phyloP scores from a whole-genome alignment of 1,284 basidiomycete genomes.

The Ustilago esculenta region DNA sequence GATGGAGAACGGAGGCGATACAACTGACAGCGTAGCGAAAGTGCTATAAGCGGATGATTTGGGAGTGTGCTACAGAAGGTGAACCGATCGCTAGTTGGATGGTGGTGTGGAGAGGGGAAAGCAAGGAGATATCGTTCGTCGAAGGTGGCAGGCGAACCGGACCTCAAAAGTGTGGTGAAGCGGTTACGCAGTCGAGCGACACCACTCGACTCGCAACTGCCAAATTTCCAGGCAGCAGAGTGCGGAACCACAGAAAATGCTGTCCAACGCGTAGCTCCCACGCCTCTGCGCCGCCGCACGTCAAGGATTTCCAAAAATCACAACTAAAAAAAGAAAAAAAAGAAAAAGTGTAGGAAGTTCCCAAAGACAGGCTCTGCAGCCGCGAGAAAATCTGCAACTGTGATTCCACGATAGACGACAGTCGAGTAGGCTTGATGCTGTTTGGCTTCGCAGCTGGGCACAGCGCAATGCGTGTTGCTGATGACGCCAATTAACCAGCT shows the following conservation, averaged over 20 bases:
- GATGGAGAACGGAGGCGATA: not conserved
- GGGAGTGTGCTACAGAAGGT: not conserved
- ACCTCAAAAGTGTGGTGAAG: not conserved
- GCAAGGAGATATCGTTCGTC: too few relatives aligned
- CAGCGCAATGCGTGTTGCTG: too few relatives aligned
- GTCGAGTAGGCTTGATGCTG: too few relatives aligned
- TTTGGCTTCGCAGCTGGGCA: too few relatives aligned
- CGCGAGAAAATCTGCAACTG: too few relatives aligned
- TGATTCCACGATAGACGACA: too few relatives aligned
- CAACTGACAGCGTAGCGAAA: too few relatives aligned
- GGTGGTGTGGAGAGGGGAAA: constrained; percentile 9
- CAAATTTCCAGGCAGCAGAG: constrained; percentile 3
- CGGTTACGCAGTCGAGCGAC: constrained; percentile 26
- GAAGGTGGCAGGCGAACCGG: too few relatives aligned
- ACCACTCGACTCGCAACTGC: not conserved
- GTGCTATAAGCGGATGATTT: too few relatives aligned
- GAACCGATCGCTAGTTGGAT: not conserved
- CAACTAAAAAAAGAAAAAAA: not conserved
- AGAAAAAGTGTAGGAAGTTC: not conserved
- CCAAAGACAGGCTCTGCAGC: not conserved
- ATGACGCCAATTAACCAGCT: not conserved
- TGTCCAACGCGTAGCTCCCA: too few relatives aligned
- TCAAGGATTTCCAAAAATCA: constrained; percentile 6
- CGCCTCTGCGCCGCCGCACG: not conserved
- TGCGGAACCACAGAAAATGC: too few relatives aligned